Conservation (phyloP, 2,329 filamentous ascomycete species). For the Orbilia javanica region DNA sequence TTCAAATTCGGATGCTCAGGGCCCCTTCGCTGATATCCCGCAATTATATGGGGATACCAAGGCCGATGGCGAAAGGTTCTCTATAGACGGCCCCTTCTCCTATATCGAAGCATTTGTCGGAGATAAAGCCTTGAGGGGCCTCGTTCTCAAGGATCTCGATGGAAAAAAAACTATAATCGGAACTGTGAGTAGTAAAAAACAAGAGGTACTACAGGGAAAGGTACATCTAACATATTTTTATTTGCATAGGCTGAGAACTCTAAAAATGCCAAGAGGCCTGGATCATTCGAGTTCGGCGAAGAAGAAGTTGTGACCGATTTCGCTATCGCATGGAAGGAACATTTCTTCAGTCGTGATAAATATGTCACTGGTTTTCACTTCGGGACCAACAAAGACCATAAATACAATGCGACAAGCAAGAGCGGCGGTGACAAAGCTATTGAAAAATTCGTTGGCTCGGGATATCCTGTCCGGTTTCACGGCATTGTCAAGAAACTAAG, state of each 20-base stretch:
- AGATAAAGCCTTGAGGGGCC: conserved; percentile 38
- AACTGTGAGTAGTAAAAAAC: conserved; percentile 19
- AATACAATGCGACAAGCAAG: conserved; percentile 47
- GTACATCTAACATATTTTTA: conserved; percentile 2
- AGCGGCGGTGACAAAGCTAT: conserved; percentile 23
- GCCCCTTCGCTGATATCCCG: conserved; percentile 43
- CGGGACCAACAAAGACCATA: conserved; percentile 34
- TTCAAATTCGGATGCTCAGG: conserved; percentile 25
- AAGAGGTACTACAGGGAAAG: not conserved
- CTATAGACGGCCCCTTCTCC: conserved; percentile 38
- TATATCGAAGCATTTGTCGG: conserved; percentile 46
- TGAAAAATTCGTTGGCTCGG: conserved; percentile 35
- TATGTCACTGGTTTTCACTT: conserved; percentile 48
- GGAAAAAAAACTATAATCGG: conserved; percentile 46
- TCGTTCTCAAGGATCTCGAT: conserved; percentile 47
- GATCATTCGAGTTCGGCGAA: conserved; percentile 43
- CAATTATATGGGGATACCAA: conserved; percentile 23
- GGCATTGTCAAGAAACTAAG: conserved; percentile 41
- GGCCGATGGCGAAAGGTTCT: conserved; percentile 38
- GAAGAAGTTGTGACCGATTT: conserved; percentile 45
- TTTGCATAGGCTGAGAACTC: conserved; percentile 25
- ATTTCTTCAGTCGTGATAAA: conserved; percentile 38
- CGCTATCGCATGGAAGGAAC: conserved; percentile 39
- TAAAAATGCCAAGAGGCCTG: conserved; percentile 41
- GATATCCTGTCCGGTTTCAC: conserved; percentile 45